A percentile compares a stretch with the other conserved stretches of the same genome.
Evolutionary conservation across 2,329 filamentous ascomycete species (phyloP).

Genomic region (Trichophyton verrucosum): DNA sequence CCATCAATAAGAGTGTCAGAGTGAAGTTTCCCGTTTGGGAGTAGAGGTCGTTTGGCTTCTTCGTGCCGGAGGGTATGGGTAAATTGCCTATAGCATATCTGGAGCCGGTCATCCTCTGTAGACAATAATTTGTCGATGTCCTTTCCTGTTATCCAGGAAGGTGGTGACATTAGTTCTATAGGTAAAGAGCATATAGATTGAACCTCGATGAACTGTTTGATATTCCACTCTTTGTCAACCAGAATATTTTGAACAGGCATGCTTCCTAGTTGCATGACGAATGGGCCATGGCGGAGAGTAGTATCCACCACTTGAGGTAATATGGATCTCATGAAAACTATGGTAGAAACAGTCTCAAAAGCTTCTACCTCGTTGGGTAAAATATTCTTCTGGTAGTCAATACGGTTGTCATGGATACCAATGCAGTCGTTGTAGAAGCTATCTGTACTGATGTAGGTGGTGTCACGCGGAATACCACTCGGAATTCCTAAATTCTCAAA

Average conservation of each 20-base stretch:
- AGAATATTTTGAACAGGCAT: conserved; percentile 20
- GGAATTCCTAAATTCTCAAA: conserved; percentile 18
- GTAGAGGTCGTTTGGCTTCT: background rate
- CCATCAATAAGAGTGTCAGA: background rate
- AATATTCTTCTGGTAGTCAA: conserved; percentile 17
- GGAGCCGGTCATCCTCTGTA: background rate
- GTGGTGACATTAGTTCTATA: conserved; percentile 18
- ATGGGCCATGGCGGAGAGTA: conserved; percentile 23
- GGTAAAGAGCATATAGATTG: conserved; percentile 25
- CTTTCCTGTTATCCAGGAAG: conserved; percentile 17
- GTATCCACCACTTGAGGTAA: conserved; percentile 18
- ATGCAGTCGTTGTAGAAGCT: conserved; percentile 17
- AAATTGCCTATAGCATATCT: conserved; percentile 4
- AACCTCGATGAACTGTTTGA: conserved; percentile 26
- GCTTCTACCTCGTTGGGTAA: conserved; percentile 2
- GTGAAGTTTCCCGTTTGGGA: background rate
- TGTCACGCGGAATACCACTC: conserved; percentile 14
- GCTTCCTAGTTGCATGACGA: conserved; percentile 26
- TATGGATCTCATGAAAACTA: conserved; percentile 20
- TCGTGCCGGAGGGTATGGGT: conserved; percentile 12
- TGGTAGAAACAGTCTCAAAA: conserved; percentile 11
- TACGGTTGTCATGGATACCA: conserved; percentile 16
- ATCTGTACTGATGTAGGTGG: conserved; percentile 16
- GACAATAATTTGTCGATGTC: background rate
- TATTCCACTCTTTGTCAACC: conserved; percentile 22